Base-by-base conservation (phyloP, 2,329 filamentous ascomycete species). In the Fusarium mundagurra region DNA sequence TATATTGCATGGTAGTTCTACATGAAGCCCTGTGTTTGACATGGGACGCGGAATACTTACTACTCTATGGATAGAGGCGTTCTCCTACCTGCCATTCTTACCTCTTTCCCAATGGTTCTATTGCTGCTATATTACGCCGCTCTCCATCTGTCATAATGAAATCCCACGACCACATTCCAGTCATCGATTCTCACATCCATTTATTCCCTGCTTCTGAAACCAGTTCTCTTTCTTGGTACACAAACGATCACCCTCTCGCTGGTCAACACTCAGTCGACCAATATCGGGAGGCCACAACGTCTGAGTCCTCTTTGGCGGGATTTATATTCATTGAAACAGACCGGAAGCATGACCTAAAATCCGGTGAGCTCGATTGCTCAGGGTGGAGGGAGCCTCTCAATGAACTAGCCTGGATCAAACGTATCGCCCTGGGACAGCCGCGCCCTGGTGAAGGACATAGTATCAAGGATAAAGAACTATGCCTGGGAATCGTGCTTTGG, bases 81-180 rank as follows among this genome's bases (percentile, higher is more conserved):
- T 20, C 43, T 27, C 13, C 18, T 29, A 29, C 4, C 0, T 16
- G 9, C 10, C 4, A 29, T 16, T 29, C 20, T 16, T 7, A 5
- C 10, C n/a, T 44, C n/a, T 47, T 8, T 16, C 13, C 13, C 13
- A 22, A 29, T 47, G 0, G 12, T 22, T 6, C 0, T 3, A 22
- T 14, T 47, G 1, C 18, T 3, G 13, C 12, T 3, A 3, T 3
- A 11, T 7, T 8, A 4, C 14, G 27, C 13, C 27, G 13, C 13
- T 6, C 18, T 22, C 45, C 16, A 8, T 3, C 18, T 11, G 3
- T 8, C 13, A 29, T 5, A 8, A 47, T 47, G 45, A 13, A 18
- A 8, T 18, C n/a, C 2, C 6, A 13, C 11, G 10, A 24, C 6
- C 6, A 8, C 2, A 16, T 47, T 11, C 18, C 45, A 22, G 6